Evolutionary conservation across 2,329 filamentous ascomycete genomes (phyloP).

Genomic region (Drechslerella dactyloides): DNA sequence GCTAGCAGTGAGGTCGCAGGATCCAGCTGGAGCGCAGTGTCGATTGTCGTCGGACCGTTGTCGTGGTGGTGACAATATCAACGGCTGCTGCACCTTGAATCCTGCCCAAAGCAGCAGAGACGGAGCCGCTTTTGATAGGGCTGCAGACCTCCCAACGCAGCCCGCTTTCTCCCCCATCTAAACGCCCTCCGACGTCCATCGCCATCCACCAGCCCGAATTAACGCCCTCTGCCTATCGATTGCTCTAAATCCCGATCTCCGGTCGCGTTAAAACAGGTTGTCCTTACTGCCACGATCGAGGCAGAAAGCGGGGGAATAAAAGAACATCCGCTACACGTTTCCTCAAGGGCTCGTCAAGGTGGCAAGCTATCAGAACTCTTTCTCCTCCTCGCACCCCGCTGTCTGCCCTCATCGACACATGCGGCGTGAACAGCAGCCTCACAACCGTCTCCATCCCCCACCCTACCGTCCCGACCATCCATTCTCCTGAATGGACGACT

Average conservation of each 20-base stretch:
- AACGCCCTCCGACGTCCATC: not conserved
- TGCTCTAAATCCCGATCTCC: not conserved
- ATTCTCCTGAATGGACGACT: slow-evolving; percentile 47
- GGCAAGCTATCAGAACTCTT: slow-evolving; percentile 38
- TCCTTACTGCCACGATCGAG: not conserved
- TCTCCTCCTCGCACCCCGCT: slow-evolving; percentile 14
- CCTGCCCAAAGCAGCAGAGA: not conserved
- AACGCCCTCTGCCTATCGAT: not conserved
- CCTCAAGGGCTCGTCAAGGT: slow-evolving; percentile 32
- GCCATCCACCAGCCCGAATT: not conserved
- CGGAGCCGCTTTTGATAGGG: slow-evolving; percentile 23
- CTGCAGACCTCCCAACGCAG: slow-evolving; percentile 42
- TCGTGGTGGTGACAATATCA: too few relatives aligned
- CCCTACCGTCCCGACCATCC: slow-evolving; percentile 19
- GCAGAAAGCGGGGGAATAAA: not conserved
- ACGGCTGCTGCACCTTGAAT: too few relatives aligned
- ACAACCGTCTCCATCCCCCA: slow-evolving; percentile 47
- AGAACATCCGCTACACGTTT: not conserved
- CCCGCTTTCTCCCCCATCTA: too few relatives aligned
- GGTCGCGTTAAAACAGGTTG: not conserved
- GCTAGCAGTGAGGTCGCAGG: too few relatives aligned
- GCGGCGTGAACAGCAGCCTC: slow-evolving; percentile 49
- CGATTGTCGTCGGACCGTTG: too few relatives aligned
- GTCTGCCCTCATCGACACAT: slow-evolving; percentile 44
- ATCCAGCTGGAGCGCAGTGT: too few relatives aligned